Evolutionary conservation across 768 basidiomycete genomes (phyloP), one percentile per base, ranked within the genome.

Genomic region (Cytidiella melzeri): DNA sequence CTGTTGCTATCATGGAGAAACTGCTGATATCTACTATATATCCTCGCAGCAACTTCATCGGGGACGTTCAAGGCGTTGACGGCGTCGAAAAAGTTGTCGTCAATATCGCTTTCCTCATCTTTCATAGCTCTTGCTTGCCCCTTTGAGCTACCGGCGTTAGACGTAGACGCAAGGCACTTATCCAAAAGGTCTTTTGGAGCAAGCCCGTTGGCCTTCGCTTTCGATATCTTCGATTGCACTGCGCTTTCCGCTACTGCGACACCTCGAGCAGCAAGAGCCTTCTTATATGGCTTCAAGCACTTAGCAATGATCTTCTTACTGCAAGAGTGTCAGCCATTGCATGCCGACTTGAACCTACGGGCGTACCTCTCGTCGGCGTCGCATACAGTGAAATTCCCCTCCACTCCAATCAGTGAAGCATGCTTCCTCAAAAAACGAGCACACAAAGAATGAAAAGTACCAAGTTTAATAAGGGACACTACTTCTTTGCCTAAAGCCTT

Each of bases 371-470:
- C 88, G 21, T 87, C 84, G 1, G 84, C 73, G 63, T 92, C 90
- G 50, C 85, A 86, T 20, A 93, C 82, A 3, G 86, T 83, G 56
- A 93, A 95, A 62, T 90, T 92, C 23, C 72, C 73, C 7, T 75
- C 71, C 3, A 95, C 61, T 0, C 76, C 77, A 43, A 87, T 77
- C 6, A 70, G 55, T 25, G 66, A 65, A 3, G 78, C 76, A 58
- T 91, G 75, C 61, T 77, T 79, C 30, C 91, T 72, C 25, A 95
- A 67, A 59, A 86, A 88, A 43, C 69, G 69, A 0, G 81, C 85
- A 59, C 88, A 91, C 1, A 87, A 68, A 0, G 86, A 76, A 60
- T 91, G 88, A 56, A 90, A 91, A 0, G 88, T 91, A 5, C 88
- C 88, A 81, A 79, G 70, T 54, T 72, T 73, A 20, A 93, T 69